These are phyloP conservation scores for Solanum lignicaule DNA, from an alignment of 257 asterid species.

Conservation along the genomic window DNA sequence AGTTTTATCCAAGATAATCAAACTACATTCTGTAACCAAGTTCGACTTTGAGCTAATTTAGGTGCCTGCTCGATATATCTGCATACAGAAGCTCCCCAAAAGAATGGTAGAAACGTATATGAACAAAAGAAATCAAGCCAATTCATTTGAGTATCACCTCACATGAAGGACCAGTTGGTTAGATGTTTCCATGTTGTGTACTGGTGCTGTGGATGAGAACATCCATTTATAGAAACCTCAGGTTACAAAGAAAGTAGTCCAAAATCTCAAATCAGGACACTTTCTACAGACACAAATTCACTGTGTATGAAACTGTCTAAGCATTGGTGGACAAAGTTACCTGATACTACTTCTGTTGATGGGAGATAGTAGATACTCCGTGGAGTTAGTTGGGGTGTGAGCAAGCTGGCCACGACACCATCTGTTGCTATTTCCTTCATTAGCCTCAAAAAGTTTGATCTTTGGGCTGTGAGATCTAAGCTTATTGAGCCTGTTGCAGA, in stretches of 20 bases:
- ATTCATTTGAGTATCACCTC: neutral
- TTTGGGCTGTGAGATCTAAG: neutral
- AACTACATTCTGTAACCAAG: neutral
- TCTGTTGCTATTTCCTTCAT: neutral
- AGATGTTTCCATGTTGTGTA: neutral
- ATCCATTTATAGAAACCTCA: neutral
- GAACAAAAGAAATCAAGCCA: neutral
- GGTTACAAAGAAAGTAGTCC: neutral
- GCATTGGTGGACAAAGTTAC: neutral
- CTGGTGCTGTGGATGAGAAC: neutral
- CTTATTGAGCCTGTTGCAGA: neutral
- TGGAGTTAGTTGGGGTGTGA: neutral
- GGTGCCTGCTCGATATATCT: neutral
- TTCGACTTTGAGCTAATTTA: neutral
- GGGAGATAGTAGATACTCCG: neutral
- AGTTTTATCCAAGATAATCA: neutral
- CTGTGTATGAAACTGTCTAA: neutral
- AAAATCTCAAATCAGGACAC: neutral
- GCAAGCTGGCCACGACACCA: neutral
- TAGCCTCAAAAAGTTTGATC: neutral
- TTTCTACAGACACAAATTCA: neutral
- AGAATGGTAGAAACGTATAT: neutral
- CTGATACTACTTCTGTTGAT: neutral
- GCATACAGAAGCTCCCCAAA: neutral
- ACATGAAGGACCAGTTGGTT: neutral